These are phyloP conservation scores for Colletotrichum lindemuthianum DNA, from an alignment of 2,329 filamentous ascomycete species.

Conservation along the genomic window DNA sequence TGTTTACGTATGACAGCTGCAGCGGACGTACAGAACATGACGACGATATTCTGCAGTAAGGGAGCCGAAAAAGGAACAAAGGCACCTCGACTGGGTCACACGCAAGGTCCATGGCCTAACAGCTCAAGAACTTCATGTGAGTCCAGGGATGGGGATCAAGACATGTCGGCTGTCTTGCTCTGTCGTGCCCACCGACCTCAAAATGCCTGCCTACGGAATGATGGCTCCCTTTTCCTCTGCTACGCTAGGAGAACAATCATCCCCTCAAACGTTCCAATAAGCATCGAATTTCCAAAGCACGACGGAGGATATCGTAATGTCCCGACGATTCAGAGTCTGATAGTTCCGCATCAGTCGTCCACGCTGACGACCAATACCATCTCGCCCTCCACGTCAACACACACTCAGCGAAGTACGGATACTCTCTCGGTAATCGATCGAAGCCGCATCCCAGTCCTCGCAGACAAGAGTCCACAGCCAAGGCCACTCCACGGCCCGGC, in stretches of 20 bases:
- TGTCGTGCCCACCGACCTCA: slow-evolving; percentile 14
- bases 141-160: slow-evolving; percentile 17
- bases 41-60: slow-evolving; percentile 23
- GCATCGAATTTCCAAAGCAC: slow-evolving; percentile 8
- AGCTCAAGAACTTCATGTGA: not conserved
- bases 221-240: slow-evolving; percentile 11
- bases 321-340: not conserved
- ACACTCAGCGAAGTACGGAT: slow-evolving; percentile 2
- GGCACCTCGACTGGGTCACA: slow-evolving; percentile 6
- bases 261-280: not conserved
- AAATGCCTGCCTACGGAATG: slow-evolving; percentile 1
- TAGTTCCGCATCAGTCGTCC: slow-evolving; percentile 19
- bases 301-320: slow-evolving; percentile 3
- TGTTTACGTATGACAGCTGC: not conserved
- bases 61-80: slow-evolving; percentile 23
- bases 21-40: not conserved
- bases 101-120: slow-evolving; percentile 1
- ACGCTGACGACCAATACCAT: slow-evolving; percentile 21
- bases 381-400: not conserved
- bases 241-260: not conserved
- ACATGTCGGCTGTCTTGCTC: not conserved
- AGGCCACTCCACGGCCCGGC: slow-evolving; percentile 8
- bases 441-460: slow-evolving; percentile 24
- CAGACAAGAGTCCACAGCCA: slow-evolving; percentile 19
- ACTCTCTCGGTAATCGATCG: slow-evolving; percentile 29